Evolutionary conservation across 352 stramenopile genomes (phyloP).

Genomic region (Phytophthora foliorum): DNA sequence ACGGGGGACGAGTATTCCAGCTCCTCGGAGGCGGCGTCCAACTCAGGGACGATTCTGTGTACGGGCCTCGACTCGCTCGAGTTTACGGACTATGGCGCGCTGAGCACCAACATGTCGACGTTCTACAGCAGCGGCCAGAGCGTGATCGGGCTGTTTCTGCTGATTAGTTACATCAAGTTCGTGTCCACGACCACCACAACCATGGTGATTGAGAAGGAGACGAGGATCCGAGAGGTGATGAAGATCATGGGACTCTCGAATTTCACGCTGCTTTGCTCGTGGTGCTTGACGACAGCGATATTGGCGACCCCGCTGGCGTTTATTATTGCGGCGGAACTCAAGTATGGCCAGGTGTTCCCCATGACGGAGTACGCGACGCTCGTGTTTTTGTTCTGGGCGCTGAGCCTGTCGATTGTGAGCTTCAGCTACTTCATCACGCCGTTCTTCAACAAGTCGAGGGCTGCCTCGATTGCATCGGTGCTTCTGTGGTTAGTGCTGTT

Average conservation of each 20-base stretch:
- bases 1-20: constrained; percentile 25
- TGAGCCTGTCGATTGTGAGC: constrained; percentile 68
- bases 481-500: constrained; percentile 78
- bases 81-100: constrained; percentile 42
- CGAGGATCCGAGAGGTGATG: constrained; percentile 83
- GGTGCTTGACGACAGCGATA: constrained; percentile 59
- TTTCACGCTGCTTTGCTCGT: constrained; percentile 67
- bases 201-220: constrained; percentile 88
- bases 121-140: constrained; percentile 77
- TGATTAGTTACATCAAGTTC: constrained; percentile 73
- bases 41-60: constrained; percentile 42
- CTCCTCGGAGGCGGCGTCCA: constrained; percentile 26
- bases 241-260: constrained; percentile 87
- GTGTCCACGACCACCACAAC: constrained; percentile 71
- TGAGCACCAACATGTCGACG: constrained; percentile 56
- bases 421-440: constrained; percentile 78
- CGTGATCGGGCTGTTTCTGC: constrained; percentile 67
- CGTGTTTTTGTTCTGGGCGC: constrained; percentile 72
- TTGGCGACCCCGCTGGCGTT: constrained; percentile 61
- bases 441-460: constrained; percentile 79
- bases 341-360: constrained; percentile 74
- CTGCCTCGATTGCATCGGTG: constrained; percentile 69
- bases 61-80: constrained; percentile 41
- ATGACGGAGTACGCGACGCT: constrained; percentile 67
- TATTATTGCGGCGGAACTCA: constrained; percentile 61